phyloP scores from a whole-genome alignment of 1,284 basidiomycete species.

The Rhizoctonia solani region DNA sequence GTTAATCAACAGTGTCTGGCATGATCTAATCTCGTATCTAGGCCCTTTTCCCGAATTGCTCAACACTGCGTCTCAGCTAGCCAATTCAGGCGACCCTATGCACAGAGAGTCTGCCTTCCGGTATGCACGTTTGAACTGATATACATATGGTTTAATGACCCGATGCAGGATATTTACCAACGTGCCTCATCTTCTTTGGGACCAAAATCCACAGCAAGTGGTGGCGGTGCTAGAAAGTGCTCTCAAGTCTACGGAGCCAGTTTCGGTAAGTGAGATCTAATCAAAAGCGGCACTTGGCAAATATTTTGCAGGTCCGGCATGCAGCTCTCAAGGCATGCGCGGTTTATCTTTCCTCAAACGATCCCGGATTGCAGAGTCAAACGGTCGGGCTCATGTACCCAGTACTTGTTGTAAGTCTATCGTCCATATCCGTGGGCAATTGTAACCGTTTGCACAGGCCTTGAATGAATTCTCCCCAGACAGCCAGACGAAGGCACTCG shows the following conservation, averaged over 20 bases:
- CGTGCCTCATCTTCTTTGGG: constrained; percentile 52
- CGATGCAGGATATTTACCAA: constrained; percentile 61
- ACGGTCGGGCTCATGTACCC: constrained; percentile 61
- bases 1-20: neutral
- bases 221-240: constrained; percentile 65
- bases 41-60: constrained; percentile 75
- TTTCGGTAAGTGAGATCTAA: constrained; percentile 54
- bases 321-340: constrained; percentile 65
- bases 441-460: neutral
- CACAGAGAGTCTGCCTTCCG: constrained; percentile 63
- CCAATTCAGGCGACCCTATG: constrained; percentile 50
- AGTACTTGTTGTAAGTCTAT: constrained; percentile 56
- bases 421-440: neutral
- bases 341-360: constrained; percentile 62
- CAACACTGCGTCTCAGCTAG: constrained; percentile 60
- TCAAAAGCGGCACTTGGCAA: neutral
- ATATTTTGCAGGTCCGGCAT: constrained; percentile 55
- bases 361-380: constrained; percentile 59
- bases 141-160: no score
- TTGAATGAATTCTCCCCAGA: constrained; percentile 13
- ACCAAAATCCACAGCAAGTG: constrained; percentile 68
- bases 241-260: constrained; percentile 61
- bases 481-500: constrained; percentile 26
- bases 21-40: neutral
- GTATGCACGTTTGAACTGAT: neutral